A percentile compares a stretch with the other conserved stretches of the same genome.
phyloP scores from a whole-genome alignment of 78 protist genomes.

The Diacronema lutheri region DNA sequence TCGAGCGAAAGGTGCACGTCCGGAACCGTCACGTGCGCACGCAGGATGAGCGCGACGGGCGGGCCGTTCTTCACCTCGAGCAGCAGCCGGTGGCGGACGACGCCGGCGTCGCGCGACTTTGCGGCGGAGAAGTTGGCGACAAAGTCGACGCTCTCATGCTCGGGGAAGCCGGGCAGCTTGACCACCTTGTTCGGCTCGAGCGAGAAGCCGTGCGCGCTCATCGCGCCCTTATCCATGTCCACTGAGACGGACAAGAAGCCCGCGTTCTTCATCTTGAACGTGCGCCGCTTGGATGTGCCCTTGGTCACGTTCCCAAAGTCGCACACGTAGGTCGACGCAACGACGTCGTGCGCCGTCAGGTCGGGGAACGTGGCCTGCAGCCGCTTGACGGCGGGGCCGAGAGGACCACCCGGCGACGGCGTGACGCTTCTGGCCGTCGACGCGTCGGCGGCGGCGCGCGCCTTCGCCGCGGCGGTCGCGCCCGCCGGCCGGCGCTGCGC shows the following conservation, averaged over 20 bases:
- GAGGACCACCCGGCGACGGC: not conserved
- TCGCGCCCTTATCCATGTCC: conserved; percentile 13
- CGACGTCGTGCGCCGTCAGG: too few relatives aligned
- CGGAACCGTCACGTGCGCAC: conserved; percentile 59
- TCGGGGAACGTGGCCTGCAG: too few relatives aligned
- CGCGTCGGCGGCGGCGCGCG: not conserved
- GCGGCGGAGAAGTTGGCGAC: conserved; percentile 9
- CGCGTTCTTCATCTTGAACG: conserved; percentile 50
- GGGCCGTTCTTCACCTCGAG: conserved; percentile 36
- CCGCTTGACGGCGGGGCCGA: not conserved
- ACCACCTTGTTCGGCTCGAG: conserved; percentile 35
- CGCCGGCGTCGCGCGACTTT: not conserved
- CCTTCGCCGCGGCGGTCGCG: not conserved
- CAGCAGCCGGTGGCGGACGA: not conserved
- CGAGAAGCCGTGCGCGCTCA: conserved; percentile 14
- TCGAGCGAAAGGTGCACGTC: conserved; percentile 26
- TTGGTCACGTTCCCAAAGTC: conserved; percentile 65
- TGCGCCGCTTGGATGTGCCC: conserved; percentile 15
- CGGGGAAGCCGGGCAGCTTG: conserved; percentile 40
- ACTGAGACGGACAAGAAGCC: conserved; percentile 17
- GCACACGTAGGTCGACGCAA: conserved; percentile 28
- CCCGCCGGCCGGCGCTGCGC: not conserved
- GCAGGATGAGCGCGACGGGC: conserved; percentile 17
- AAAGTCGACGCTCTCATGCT: conserved; percentile 26
- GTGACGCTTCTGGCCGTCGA: not conserved